These are phyloP conservation scores for Beauveria sp. DNA, from an alignment of 2,329 filamentous ascomycete genomes.

Conservation along the genomic window DNA sequence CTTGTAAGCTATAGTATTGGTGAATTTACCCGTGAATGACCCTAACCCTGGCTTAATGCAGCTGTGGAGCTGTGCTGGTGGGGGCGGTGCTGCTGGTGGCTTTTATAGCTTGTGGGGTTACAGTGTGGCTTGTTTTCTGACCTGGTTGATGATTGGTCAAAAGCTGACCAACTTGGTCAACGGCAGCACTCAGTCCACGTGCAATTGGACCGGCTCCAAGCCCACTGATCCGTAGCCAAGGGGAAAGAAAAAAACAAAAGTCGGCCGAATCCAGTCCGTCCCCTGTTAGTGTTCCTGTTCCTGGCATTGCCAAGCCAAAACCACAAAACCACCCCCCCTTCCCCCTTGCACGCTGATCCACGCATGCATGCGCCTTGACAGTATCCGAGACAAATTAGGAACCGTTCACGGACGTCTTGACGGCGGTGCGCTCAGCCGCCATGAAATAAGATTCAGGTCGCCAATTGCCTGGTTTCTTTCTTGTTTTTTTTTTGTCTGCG, in stretches of 20 bases:
- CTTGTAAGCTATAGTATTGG: no score
- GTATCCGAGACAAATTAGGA: constrained; percentile 4
- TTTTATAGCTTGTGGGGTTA: no score
- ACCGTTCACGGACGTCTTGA: constrained; percentile 6
- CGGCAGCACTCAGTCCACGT: no score
- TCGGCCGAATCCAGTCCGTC: background rate
- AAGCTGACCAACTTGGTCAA: no score
- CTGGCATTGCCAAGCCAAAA: background rate
- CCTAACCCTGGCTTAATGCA: no score
- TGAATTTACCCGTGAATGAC: no score
- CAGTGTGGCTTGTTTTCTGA: no score
- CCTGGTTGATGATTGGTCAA: no score
- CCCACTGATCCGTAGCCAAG: no score
- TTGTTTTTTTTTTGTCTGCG: background rate
- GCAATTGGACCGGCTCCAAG: no score
- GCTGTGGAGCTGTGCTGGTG: no score
- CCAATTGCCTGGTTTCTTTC: background rate
- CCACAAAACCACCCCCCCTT: background rate
- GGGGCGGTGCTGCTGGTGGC: no score
- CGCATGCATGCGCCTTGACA: constrained; percentile 2
- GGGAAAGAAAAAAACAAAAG: background rate
- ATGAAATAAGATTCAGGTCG: constrained; percentile 5
- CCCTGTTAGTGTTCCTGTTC: background rate
- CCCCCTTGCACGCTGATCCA: background rate
- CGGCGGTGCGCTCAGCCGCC: constrained; percentile 6